A percentile compares a stretch with the other conserved stretches of the same genome.
Evolutionary conservation across 2,329 filamentous ascomycete species (phyloP).

Genomic region (Stachybotrys chlorohalonatus): DNA sequence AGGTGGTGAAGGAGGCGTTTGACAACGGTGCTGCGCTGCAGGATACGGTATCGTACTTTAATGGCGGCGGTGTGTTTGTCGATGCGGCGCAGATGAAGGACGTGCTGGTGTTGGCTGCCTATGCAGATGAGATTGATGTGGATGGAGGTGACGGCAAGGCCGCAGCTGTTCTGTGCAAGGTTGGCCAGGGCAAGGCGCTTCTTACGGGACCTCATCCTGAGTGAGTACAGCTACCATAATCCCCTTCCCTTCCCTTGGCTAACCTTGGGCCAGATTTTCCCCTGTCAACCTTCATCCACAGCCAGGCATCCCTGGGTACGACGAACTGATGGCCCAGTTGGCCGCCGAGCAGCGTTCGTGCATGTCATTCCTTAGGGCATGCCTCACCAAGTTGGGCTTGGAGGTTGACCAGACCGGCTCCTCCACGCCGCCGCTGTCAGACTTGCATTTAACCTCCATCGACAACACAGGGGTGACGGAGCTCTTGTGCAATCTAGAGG

Average conservation of each 20-base stretch:
- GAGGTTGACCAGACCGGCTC: constrained; percentile 61
- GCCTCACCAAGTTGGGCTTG: constrained; percentile 73
- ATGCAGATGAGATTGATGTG: constrained; percentile 64
- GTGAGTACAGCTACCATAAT: constrained; percentile 30
- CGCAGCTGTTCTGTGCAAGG: constrained; percentile 73
- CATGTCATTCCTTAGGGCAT: constrained; percentile 67
- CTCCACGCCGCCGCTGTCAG: constrained; percentile 69
- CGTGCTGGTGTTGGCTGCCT: constrained; percentile 74
- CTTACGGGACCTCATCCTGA: constrained; percentile 89
- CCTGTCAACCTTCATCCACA: constrained; percentile 65
- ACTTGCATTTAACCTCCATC: constrained; percentile 69
- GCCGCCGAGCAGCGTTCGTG: constrained; percentile 61
- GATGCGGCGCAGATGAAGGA: constrained; percentile 56
- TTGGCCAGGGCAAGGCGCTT: constrained; percentile 71
- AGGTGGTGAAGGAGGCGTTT: constrained; percentile 53
- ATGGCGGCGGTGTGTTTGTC: constrained; percentile 90
- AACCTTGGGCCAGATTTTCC: constrained; percentile 55
- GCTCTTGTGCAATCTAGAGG: constrained; percentile 56
- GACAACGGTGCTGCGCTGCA: constrained; percentile 46
- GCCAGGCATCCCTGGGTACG: constrained; percentile 59
- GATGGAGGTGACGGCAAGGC: constrained; percentile 65
- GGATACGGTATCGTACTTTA: constrained; percentile 74
- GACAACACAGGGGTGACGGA: constrained; percentile 56
- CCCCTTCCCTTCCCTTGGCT: neutral
- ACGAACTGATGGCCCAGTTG: constrained; percentile 58